Evolutionary conservation across 2,329 filamentous ascomycete genomes (phyloP).

Genomic region (Chalara sp.): DNA sequence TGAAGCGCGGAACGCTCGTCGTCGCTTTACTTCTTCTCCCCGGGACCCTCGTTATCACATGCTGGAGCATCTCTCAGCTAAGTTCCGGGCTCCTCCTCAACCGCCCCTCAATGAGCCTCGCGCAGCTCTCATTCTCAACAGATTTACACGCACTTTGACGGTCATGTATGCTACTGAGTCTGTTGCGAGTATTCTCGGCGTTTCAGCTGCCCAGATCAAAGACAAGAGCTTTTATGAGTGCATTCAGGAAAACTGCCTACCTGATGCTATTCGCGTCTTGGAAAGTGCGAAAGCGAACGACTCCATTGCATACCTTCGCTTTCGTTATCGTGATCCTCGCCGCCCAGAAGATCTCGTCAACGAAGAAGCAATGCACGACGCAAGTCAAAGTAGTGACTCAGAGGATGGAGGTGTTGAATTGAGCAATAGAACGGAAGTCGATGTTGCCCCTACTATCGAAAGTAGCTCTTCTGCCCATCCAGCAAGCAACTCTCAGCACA

Average conservation of each 20-base stretch:
- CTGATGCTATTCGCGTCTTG: constrained; percentile 69
- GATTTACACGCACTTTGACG: constrained; percentile 74
- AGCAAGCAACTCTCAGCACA: constrained; percentile 1
- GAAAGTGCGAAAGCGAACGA: constrained; percentile 87
- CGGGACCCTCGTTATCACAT: constrained; percentile 84
- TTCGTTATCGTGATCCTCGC: constrained; percentile 73
- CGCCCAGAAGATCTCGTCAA: constrained; percentile 44
- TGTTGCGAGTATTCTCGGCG: constrained; percentile 67
- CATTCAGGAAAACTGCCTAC: constrained; percentile 70
- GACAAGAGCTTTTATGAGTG: constrained; percentile 83
- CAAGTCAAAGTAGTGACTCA: constrained; percentile 32
- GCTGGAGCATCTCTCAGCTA: constrained; percentile 76
- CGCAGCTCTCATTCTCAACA: constrained; percentile 77
- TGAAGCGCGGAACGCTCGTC: constrained; percentile 71
- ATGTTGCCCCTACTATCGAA: constrained; percentile 11
- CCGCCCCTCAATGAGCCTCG: constrained; percentile 65
- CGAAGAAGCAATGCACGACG: constrained; percentile 31
- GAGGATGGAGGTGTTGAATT: constrained; percentile 42
- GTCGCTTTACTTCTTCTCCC: constrained; percentile 74
- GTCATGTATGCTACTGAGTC: constrained; percentile 84
- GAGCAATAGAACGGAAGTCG: constrained; percentile 34
- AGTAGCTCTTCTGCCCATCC: not conserved
- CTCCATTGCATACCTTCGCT: constrained; percentile 83
- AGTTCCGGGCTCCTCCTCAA: constrained; percentile 60
- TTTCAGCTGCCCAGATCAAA: constrained; percentile 61